Evolutionary conservation across 768 basidiomycete species (phyloP).

Genomic region (Tricholoma terreum): DNA sequence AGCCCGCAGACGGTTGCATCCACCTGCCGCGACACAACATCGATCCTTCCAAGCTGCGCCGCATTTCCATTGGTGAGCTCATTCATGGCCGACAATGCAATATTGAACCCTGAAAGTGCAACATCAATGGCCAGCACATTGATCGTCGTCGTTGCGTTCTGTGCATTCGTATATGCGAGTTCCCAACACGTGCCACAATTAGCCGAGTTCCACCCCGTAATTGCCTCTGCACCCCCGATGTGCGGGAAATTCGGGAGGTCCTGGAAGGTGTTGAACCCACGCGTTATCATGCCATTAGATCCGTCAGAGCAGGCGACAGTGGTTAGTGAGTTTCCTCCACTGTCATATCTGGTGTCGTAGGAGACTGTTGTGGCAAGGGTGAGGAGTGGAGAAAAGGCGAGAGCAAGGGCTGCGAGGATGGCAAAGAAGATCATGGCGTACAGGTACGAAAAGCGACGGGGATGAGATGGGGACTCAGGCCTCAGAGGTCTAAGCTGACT

Average conservation of each 20-base stretch:
- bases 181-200: constrained; percentile 62
- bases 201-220: constrained; percentile 49
- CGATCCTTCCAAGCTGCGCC: constrained; percentile 43
- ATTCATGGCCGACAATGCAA: constrained; percentile 55
- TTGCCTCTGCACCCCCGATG: constrained; percentile 54
- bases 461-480: no score
- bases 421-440: constrained; percentile 31
- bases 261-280: constrained; percentile 46
- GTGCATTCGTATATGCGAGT: constrained; percentile 41
- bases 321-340: constrained; percentile 33
- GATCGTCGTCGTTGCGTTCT: constrained; percentile 34
- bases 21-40: constrained; percentile 43
- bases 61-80: constrained; percentile 47
- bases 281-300: constrained; percentile 44
- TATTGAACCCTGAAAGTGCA: constrained; percentile 44
- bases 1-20: constrained; percentile 49
- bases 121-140: constrained; percentile 53
- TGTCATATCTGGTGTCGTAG: constrained; percentile 53
- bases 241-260: constrained; percentile 55
- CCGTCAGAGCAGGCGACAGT: constrained; percentile 49
- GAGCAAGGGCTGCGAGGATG: constrained; percentile 22
- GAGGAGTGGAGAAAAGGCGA: constrained; percentile 7
- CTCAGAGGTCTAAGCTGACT: no score
- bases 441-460: background rate
- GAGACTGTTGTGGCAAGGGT: constrained; percentile 9